Evolutionary conservation across 306 rosid genomes (phyloP).

Genomic region (Argentina anserina): DNA sequence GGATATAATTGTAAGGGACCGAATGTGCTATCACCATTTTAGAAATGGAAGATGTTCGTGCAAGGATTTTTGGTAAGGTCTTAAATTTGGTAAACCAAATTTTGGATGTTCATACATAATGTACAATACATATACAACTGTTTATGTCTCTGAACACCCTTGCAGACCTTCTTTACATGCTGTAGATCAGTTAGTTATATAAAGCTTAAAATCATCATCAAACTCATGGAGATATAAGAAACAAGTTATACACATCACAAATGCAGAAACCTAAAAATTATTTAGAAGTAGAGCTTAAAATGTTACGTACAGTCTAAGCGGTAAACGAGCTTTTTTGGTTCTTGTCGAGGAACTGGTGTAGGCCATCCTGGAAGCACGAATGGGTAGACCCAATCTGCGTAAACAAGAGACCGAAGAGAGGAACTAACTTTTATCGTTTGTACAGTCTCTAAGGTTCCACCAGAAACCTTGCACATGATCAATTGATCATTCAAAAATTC

Average conservation of each 20-base stretch:
- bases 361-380: background rate
- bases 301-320: background rate
- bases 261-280: background rate
- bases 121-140: background rate
- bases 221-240: background rate
- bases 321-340: background rate
- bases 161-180: background rate
- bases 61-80: slow-evolving; percentile 55
- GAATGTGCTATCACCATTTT: slow-evolving; percentile 57
- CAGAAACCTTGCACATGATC: background rate
- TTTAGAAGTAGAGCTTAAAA: background rate
- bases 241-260: background rate
- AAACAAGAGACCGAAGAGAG: too few species aligned
- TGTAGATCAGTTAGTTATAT: background rate
- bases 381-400: background rate
- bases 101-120: background rate
- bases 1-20: slow-evolving; percentile 51
- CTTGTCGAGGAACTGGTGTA: background rate
- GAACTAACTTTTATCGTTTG: background rate
- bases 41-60: slow-evolving; percentile 53
- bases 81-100: background rate
- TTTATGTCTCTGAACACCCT: background rate
- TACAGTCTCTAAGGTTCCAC: background rate
- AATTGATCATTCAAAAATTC: background rate
- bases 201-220: background rate